Base-by-base conservation (phyloP, 202 grass and related monocot species). In the Thinopyrum obtusiflorum region DNA sequence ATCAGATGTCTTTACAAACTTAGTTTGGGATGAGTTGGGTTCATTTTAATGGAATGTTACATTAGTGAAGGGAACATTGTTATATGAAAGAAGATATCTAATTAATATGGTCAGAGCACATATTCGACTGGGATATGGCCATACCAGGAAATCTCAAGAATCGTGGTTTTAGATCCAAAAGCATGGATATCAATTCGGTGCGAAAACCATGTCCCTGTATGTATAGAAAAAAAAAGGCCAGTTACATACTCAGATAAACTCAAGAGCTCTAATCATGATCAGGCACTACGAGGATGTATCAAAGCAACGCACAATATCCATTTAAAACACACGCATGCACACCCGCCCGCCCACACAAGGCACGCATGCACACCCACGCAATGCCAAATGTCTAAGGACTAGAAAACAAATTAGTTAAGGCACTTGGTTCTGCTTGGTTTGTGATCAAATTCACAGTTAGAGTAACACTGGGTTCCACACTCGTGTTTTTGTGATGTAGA, bases 141-240 rank as follows among this genome's bases (percentile, higher is more conserved):
- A 89, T 98, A 95, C 96, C 96, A 70, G 96, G 96, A 87, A 95
- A 95, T 82, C 96, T 98, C 82, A 98, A 85, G 70, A 94, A 98
- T 35, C 79, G 80, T 46, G 96, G 96, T 82, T 98, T 94, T 32
- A 98, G 80, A 77, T 98, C 89, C 85, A 86, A 84, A 82, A 98
- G 35, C 96, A 98, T 98, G 20, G 93, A 90, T 87, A 95, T 67
- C 59, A 98, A 88, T 88, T 92, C 96, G 62, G 86, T 95, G 18
- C 96, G 88, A 46, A 98, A 94, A 85, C 96, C 96, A 80, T 95
- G 96, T 61, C 91, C 96, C 93, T 95, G 84, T 24, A 82, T 79
- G 72, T 37, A n/a, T 12, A 83, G 9, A 51, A 44, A 42, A 28
- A 69, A 84, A 49, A 73, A 65, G 15, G 65, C n/a, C 23, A 29